Evolutionary conservation across 768 basidiomycete species (phyloP), one percentile per base, ranked within the genome.

Genomic region (Clitopilus passeckerianus): DNA sequence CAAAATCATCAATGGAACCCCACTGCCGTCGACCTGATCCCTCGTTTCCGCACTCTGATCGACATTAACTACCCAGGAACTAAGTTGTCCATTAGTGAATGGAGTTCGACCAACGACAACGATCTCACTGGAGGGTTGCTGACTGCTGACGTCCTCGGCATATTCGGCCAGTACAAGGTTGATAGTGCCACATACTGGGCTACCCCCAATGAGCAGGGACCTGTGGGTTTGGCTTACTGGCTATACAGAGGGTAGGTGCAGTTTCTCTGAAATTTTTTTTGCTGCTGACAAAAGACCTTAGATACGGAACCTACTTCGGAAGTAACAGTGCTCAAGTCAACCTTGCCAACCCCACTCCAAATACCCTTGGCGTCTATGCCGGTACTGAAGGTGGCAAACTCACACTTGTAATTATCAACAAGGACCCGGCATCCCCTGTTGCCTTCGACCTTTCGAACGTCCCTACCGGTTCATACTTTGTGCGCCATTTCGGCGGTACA

Each of bases 141-240:
- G 23, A 77, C 80, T 1, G 82, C 71, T n/a, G 82, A 84, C 62
- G 64, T 68, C 15, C 75, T 84, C 14, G 82, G 82, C 24, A 77
- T 84, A 57, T 84, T 78, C 63, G 82, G 82, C 6, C 68, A 71
- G 58, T 76, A 81, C 58, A 69, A 72, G n/a, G 65, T 83, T 20
- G 82, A 84, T 64, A 71, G 69, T 35, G 81, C 82, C 27, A 83
- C 81, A 0, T 84, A 84, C 68, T 84, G 82, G 82, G 73, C 71
- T 7, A 76, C 74, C 7, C 77, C 79, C 1, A 76, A 78, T 61
- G 76, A 79, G 66, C 66, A 71, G 33, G 78, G 78, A 5, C 80
- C 82, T n/a, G 64, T 79, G 27, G 82, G 80, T 22, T 67, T 83
- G 58, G 82, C 82, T 34, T 84, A 77, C 65, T 84, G 82, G 82